These are phyloP conservation scores for Pyrenophora tritici-repentis DNA, from an alignment of 2,329 filamentous ascomycete species.

Conservation along the genomic window DNA sequence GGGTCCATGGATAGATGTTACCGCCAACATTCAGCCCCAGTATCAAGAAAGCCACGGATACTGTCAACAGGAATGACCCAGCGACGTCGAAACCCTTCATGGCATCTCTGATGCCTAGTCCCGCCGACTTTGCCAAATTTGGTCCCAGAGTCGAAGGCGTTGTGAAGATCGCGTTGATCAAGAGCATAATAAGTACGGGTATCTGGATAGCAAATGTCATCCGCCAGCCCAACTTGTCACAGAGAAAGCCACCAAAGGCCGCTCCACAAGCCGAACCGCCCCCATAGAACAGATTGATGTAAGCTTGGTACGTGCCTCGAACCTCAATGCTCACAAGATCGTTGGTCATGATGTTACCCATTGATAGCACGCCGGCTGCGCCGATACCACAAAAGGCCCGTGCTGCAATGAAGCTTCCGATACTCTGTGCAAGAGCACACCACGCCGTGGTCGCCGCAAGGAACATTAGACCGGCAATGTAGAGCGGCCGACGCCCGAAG, in stretches of 20 bases:
- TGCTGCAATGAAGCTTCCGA: conserved; percentile 72
- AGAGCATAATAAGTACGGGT: conserved; percentile 53
- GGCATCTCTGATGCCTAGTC: conserved; percentile 49
- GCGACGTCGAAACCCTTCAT: conserved; percentile 56
- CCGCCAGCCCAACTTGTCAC: conserved; percentile 72
- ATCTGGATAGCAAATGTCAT: conserved; percentile 67
- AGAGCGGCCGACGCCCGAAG: conserved; percentile 69
- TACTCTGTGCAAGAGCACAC: conserved; percentile 69
- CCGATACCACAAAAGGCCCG: conserved; percentile 73
- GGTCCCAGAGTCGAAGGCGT: conserved; percentile 54
- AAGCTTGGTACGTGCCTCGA: conserved; percentile 74
- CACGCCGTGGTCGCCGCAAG: conserved; percentile 70
- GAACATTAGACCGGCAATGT: conserved; percentile 65
- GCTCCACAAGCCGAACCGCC: conserved; percentile 61
- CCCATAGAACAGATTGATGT: conserved; percentile 68
- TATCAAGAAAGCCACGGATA: conserved; percentile 55
- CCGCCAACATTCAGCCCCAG: conserved; percentile 59
- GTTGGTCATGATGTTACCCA: conserved; percentile 72
- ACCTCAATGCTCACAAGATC: conserved; percentile 75
- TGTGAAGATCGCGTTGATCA: conserved; percentile 51
- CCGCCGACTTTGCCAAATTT: conserved; percentile 49
- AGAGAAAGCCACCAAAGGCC: conserved; percentile 71
- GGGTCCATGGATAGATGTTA: conserved; percentile 57
- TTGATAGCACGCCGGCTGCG: conserved; percentile 71
- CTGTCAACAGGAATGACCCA: conserved; percentile 55